phyloP scores from a whole-genome alignment of 225 moss, liverwort and hornwort species.

The Rhytidiadelphus loreus region DNA sequence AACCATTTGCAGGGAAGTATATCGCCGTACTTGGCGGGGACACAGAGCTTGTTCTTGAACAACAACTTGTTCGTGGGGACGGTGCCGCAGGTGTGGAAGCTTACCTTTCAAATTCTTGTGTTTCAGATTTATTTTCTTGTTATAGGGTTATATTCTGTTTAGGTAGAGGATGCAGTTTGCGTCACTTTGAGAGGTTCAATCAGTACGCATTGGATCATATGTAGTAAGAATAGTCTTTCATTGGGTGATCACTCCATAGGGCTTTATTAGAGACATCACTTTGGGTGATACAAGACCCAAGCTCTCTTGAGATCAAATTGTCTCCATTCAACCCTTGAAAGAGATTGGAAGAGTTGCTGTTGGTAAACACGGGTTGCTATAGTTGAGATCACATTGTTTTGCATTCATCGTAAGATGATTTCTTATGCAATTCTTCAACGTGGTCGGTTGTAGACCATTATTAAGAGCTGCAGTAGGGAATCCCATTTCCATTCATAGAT shows the following conservation, averaged over 20 bases:
- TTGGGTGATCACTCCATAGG: not conserved
- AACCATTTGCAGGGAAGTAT: conserved; percentile 35
- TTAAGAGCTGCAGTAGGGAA: not conserved
- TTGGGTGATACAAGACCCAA: too few species aligned
- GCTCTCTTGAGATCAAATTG: not conserved
- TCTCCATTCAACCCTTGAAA: not conserved
- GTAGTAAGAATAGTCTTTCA: too few species aligned
- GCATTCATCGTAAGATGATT: too few species aligned
- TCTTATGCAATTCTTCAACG: not conserved
- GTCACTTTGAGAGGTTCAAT: too few species aligned
- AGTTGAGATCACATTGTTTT: not conserved
- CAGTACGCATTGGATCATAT: too few species aligned
- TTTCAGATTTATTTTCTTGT: too few species aligned
- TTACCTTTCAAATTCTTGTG: not conserved
- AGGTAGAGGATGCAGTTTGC: not conserved
- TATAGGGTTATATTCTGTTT: too few species aligned
- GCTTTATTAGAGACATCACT: not conserved
- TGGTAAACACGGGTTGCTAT: not conserved
- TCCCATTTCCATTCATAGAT: not conserved
- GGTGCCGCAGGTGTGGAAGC: conserved; percentile 26
- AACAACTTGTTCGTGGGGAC: conserved; percentile 39
- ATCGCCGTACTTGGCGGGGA: conserved; percentile 31
- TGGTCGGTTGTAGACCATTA: not conserved
- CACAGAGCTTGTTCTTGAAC: conserved; percentile 46
- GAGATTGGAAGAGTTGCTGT: not conserved